Base-by-base conservation (phyloP, 306 rosid genomes). In the Inga leiocalycina region DNA sequence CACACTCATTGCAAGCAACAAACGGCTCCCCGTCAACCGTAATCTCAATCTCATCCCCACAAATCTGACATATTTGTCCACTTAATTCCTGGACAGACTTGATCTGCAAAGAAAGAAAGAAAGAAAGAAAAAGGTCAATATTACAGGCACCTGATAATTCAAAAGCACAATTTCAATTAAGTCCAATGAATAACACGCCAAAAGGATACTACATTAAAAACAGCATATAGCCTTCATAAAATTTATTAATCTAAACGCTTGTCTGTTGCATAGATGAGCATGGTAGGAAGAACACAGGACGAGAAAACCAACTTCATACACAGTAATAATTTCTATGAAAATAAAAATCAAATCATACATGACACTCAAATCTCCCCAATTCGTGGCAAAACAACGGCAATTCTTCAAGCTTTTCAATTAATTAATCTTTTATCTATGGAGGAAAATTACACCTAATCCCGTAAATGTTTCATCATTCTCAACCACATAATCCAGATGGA, bases 1-100 rank as follows among this genome's bases (percentile, higher is more conserved):
- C 98, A 89, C 98, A 91, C 81, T 94, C 98, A 27, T 94, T 94
- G 90, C 98, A 92, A 30, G 98, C 98, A 88, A 94, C 98, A 86
- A 94, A 91, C 10, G 90, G 93, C 88, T 94, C 98, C 80, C 98
- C 96, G 16, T 92, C 97, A 30, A 84, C 92, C 1, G 97, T 91
- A 67, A 94, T 80, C 84, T 91, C 98, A 17, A 94, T 82, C 85
- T 90, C 96, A 69, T 94, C 98, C 39, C 92, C 92, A 76, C 97
- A 94, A 84, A 94, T 94, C 77, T 92, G 96, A 83, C 98, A 94
- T 79, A 84, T 84, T 86, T 94, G 98, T 45, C 93, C 98, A 82
- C 97, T 91, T 88, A 92, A 85, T 74, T 94, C 98, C 49, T 82
- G 86, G 64, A 92, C 92, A 51, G 97, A 92, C 89, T 89, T 90